Base-by-base conservation (phyloP, 2,329 filamentous ascomycete species). In the Xylogone sp. region DNA sequence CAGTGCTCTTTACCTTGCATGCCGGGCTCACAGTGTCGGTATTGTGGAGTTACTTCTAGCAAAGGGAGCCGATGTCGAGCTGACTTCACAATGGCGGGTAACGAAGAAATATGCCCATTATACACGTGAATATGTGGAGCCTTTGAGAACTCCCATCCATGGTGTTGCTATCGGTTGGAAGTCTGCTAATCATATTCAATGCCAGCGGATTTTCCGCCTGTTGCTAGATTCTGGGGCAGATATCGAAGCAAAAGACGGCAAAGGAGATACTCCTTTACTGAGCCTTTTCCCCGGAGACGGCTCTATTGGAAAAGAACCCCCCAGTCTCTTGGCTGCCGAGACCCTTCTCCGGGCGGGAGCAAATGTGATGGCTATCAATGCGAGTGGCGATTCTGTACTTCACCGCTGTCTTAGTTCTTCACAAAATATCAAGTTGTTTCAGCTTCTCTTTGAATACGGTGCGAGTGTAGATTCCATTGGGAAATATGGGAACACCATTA, bases 361-460 rank as follows among this genome's bases (percentile, higher is more conserved):
- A 16, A 54, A 53, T 22, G 27, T 48, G 0, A 27, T 48, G 7
- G 48, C 48, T 19, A 21, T 45, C 13, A 44, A 54, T 22, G 12
- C 19, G 2, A 43, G 48, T 3, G 54, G 52, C 16, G 47, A 54
- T 45, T 46, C 50, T 19, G 27, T 50, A 16, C 46, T 55, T 20
- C 53, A 52, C 45, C 48, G 53, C 13, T 47, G 56, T 18, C 44
- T 55, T 10, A 58, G 57, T 2, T 56, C 54, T 2, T 39, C 7
- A 8, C 29, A 49, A 0, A 10, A 63, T 20, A 16, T 56, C 2
- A 52, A 53, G 1, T 51, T 62, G 3, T 51, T 69, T 1, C 45
- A 51, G 7, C 43, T 57, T 1, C 52, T 72, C 21, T 48, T 71
- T 2, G 48, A 63, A 12, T 59, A 65, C 22, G 68, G 68, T 2